Conservation (phyloP, 2,329 filamentous ascomycete genomes). For the Gnomoniopsis smithogilvyi region DNA sequence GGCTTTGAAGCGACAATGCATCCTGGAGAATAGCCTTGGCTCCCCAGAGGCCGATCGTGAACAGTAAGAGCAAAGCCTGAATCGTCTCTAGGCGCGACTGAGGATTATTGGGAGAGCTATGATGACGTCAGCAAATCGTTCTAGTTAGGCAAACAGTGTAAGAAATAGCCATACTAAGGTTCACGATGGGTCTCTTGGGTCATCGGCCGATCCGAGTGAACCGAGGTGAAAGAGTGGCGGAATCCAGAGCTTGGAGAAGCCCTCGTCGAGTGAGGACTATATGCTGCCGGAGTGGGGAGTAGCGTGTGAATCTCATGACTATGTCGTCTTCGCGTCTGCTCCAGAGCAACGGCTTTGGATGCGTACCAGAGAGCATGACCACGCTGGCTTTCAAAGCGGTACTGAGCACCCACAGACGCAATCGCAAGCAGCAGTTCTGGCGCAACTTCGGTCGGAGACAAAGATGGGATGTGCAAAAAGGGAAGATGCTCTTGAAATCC, state of each 20-base stretch:
- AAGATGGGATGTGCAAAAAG: conserved; percentile 66
- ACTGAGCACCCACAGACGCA: conserved; percentile 64
- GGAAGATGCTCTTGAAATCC: conserved; percentile 61
- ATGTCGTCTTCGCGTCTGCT: conserved; percentile 56
- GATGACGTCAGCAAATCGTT: conserved; percentile 1
- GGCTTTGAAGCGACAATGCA: conserved; percentile 56
- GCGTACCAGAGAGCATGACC: conserved; percentile 61
- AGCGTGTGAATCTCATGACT: conserved; percentile 56
- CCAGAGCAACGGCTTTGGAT: conserved; percentile 53
- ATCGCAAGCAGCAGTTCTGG: conserved; percentile 67
- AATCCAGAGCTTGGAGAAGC: conserved; percentile 56
- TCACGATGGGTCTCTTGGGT: conserved; percentile 58
- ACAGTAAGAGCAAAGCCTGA: conserved; percentile 59
- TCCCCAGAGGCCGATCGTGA: conserved; percentile 59
- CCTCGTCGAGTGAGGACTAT: conserved; percentile 57
- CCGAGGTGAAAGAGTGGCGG: conserved; percentile 56
- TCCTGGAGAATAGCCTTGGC: conserved; percentile 59
- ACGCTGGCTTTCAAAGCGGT: conserved; percentile 58
- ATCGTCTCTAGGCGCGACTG: conserved; percentile 62
- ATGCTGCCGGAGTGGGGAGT: conserved; percentile 54
- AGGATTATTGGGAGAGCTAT: conserved; percentile 55
- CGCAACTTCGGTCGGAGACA: conserved; percentile 60
- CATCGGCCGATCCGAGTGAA: conserved; percentile 53
- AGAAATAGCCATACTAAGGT: conserved; percentile 48
- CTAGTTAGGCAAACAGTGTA: background rate